Conservation (phyloP, 75 land plant species). For the Larix kaempferi region DNA sequence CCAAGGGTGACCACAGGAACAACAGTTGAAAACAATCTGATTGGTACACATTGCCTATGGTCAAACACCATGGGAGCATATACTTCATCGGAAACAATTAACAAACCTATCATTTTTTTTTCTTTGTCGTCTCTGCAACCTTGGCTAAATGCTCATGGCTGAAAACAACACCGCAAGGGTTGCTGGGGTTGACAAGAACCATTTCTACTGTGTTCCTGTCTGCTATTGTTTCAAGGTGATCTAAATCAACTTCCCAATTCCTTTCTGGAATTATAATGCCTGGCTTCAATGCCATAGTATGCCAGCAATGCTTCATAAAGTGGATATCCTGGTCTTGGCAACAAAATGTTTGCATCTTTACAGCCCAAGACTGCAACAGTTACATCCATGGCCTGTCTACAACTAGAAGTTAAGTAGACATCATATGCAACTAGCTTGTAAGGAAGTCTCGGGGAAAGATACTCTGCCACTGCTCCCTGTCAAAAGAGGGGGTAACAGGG, state of each 20-base stretch:
- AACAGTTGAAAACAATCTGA: slow-evolving; percentile 56
- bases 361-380: slow-evolving; percentile 27
- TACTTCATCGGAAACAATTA: slow-evolving; percentile 81
- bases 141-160: slow-evolving; percentile 28
- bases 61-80: slow-evolving; percentile 79
- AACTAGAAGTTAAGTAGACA: slow-evolving; percentile 52
- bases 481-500: too few species aligned
- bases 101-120: slow-evolving; percentile 55
- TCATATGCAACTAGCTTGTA: too few species aligned
- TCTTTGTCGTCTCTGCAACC: slow-evolving; percentile 68
- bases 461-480: too few species aligned
- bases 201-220: slow-evolving; percentile 52
- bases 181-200: slow-evolving; percentile 55
- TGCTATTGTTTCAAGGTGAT: slow-evolving; percentile 21
- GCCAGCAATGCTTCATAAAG: slow-evolving; percentile 35
- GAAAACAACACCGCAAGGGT: slow-evolving; percentile 58
- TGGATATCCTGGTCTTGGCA: slow-evolving; percentile 59
- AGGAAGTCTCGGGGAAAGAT: too few species aligned
- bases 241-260: slow-evolving; percentile 48
- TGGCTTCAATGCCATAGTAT: slow-evolving; percentile 29
- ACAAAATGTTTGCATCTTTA: slow-evolving; percentile 35
- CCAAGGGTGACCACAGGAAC: slow-evolving; percentile 83
- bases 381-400: slow-evolving; percentile 45
- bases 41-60: slow-evolving; percentile 51
- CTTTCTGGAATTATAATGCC: slow-evolving; percentile 40